A percentile compares a stretch with the other conserved stretches of the same genome.
Conservation (phyloP, 352 stramenopile genomes). For the Pythium plurisporium region DNA sequence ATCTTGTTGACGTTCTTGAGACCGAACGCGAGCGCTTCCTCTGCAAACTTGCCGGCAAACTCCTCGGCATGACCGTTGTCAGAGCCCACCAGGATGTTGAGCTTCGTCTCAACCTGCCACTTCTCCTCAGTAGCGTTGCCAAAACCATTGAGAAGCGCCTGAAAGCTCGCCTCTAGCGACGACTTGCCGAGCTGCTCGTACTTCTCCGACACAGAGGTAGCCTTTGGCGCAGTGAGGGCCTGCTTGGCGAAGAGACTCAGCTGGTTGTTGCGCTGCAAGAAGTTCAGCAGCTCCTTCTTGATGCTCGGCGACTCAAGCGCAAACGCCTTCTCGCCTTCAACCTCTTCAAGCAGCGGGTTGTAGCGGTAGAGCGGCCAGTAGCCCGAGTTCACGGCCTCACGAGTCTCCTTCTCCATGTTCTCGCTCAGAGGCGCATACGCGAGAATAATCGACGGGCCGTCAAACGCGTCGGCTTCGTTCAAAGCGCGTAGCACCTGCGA, state of each 20-base stretch:
- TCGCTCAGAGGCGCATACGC: constrained; percentile 83
- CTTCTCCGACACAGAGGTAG: constrained; percentile 51
- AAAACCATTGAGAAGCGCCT: constrained; percentile 70
- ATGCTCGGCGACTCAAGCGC: constrained; percentile 89
- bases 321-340: constrained; percentile 84
- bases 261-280: constrained; percentile 88
- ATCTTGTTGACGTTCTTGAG: constrained; percentile 77
- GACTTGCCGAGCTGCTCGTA: constrained; percentile 78
- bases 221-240: constrained; percentile 34
- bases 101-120: constrained; percentile 67
- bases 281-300: constrained; percentile 86
- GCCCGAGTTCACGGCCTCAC: constrained; percentile 78
- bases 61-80: constrained; percentile 74
- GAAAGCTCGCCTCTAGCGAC: constrained; percentile 80
- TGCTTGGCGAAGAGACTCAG: constrained; percentile 88
- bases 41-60: constrained; percentile 62
- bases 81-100: constrained; percentile 73
- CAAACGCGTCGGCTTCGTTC: constrained; percentile 87
- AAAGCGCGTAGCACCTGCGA: constrained; percentile 85
- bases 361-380: constrained; percentile 94
- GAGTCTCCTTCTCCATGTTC: constrained; percentile 87
- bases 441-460: constrained; percentile 89
- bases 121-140: constrained; percentile 35
- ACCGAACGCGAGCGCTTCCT: constrained; percentile 64
- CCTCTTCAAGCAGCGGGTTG: constrained; percentile 75